Evolutionary conservation across 1,284 basidiomycete genomes (phyloP), one percentile per base, ranked within the genome.

Genomic region (Uromyces viciae-fabae): DNA sequence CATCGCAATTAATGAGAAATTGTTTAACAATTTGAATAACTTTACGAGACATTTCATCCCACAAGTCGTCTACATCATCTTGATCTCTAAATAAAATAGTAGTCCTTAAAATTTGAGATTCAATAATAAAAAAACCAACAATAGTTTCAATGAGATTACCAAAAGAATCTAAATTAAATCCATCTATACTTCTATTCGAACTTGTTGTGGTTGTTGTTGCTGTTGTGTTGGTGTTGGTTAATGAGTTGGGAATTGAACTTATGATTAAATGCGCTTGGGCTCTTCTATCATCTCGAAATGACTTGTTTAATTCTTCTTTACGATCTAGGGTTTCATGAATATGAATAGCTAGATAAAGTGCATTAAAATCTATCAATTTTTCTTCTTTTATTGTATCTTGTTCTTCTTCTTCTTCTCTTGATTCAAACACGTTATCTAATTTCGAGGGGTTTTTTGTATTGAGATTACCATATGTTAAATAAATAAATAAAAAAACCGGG

Each of bases 121-220:
- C 97, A 82, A 99, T 92, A 81, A 99, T 94, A 88, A 99, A 99
- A 87, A 98, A 99, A 0, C 97, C 97, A n/a, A 95, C 93, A 82
- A 98, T 94, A 86, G 98, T 94, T 86, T 98, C 92, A 54, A 93
- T 92, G 25, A 97, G 88, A 33, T 90, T 82, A 0, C 87, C 86
- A 7, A 89, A 85, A 3, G 85, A 86, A 4, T 89, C 15, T 88
- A 87, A 40, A 91, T 86, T n/a, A 86, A 87, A 46, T 31, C 25
- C 4, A 7, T 38, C 17, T 28, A 43, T 46, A n/a, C 36, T 40
- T 17, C 60, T 28, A 17, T 19, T 36, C 22, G 17, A 22, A 83
- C 83, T 46, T 86, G 81, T 49, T n/a, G n/a, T n/a, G n/a, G n/a
- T n/a, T n/a, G n/a, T n/a, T n/a, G n/a, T n/a, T n/a, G n/a, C n/a